phyloP scores from a whole-genome alignment of 2,329 filamentous ascomycete genomes.

The Claviceps arundinis region DNA sequence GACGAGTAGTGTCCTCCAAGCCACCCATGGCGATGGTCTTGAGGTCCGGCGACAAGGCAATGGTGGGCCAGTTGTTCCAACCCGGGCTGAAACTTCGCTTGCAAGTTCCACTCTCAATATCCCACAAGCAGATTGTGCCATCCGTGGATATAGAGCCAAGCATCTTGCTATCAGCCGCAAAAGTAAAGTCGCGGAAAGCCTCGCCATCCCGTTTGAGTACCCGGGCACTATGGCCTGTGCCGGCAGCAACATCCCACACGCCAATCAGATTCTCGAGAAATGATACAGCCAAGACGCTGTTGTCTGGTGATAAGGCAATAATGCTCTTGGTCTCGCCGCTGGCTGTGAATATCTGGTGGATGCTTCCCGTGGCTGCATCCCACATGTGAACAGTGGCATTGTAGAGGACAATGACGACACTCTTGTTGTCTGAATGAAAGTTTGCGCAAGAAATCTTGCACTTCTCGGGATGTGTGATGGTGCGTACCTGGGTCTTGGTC shows the following conservation, averaged over 20 bases:
- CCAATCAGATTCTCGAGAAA: conserved; percentile 7
- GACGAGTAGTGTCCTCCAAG: conserved; percentile 6
- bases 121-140: conserved; percentile 7
- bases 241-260: conserved; percentile 6
- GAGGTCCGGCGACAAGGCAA: conserved; percentile 7
- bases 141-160: conserved; percentile 6
- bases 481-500: conserved; percentile 1
- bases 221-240: conserved; percentile 6
- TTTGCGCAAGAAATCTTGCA: conserved; percentile 7
- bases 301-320: conserved; percentile 6
- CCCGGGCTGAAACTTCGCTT: conserved; percentile 6
- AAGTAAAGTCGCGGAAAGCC: conserved; percentile 7
- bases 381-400: conserved; percentile 7
- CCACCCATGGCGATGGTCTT: conserved; percentile 7
- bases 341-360: conserved; percentile 5
- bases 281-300: conserved; percentile 6
- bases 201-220: conserved; percentile 6
- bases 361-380: conserved; percentile 2
- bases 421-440: conserved; percentile 5
- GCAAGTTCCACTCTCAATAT: conserved; percentile 6
- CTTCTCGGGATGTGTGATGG: conserved; percentile 3
- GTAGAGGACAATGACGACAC: conserved; percentile 5
- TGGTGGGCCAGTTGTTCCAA: conserved; percentile 8
- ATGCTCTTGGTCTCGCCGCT: conserved; percentile 7
- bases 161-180: conserved; percentile 6